Evolutionary conservation across 1,139 yeast genomes (phyloP).

Genomic region (Kodamaea plutei): DNA sequence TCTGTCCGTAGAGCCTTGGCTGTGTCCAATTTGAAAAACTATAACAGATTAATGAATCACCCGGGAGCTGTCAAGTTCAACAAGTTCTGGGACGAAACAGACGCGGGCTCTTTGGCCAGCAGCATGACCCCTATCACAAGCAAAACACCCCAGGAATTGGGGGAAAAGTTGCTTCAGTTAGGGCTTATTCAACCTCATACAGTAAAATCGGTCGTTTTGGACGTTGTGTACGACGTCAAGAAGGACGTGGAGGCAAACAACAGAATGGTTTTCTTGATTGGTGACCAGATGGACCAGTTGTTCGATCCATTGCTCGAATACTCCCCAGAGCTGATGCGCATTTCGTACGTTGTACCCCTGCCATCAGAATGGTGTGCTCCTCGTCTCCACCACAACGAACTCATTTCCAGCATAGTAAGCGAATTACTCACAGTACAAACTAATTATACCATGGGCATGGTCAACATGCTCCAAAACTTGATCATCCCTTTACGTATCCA

Average conservation of each 20-base stretch:
- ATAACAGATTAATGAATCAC: constrained; percentile 46
- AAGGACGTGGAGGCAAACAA: constrained; percentile 60
- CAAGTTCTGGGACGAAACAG: constrained; percentile 63
- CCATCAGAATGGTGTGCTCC: constrained; percentile 12
- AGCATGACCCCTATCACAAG: constrained; percentile 49
- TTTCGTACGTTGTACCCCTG: constrained; percentile 54
- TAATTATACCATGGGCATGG: constrained; percentile 66
- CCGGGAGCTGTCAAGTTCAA: constrained; percentile 18
- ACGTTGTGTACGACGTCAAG: constrained; percentile 65
- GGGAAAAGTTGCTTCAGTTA: constrained; percentile 42
- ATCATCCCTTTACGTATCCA: constrained; percentile 74
- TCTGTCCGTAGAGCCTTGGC: constrained; percentile 75
- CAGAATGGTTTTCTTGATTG: constrained; percentile 66
- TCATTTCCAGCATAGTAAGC: constrained; percentile 47
- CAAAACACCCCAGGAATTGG: constrained; percentile 53
- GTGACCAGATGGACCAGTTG: constrained; percentile 80
- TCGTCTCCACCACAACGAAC: constrained; percentile 14
- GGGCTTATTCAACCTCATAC: constrained; percentile 61
- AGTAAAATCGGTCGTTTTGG: constrained; percentile 57
- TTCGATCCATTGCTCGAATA: constrained; percentile 89
- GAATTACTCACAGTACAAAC: constrained; percentile 73
- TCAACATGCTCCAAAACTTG: constrained; percentile 70
- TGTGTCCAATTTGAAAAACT: constrained; percentile 65
- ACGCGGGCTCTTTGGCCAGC: constrained; percentile 72
- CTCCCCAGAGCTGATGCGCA: constrained; percentile 82